Conservation (phyloP, 202 grass and related monocot genomes). For the Brachypodium distachyon region DNA sequence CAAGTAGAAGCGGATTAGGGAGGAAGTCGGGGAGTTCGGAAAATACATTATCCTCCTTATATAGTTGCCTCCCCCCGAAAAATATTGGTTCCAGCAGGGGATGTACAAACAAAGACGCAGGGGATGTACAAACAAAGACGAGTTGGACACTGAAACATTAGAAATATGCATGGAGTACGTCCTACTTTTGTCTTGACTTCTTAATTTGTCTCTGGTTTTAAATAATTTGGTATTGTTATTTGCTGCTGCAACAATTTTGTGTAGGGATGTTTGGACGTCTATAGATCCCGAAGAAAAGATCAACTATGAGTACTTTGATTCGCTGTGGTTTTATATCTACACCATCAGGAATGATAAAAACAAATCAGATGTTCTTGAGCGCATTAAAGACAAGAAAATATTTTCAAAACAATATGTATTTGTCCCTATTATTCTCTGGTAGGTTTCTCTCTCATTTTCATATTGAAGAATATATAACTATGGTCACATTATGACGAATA, state of each 20-base stretch:
- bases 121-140: slow-evolving; percentile 31
- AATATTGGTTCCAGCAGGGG: slow-evolving; percentile 17
- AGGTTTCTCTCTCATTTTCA: slow-evolving; percentile 6
- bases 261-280: slow-evolving; percentile 58
- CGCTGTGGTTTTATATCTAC: slow-evolving; percentile 83
- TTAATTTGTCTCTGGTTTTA: neutral
- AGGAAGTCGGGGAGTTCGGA: neutral
- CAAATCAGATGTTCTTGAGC: slow-evolving; percentile 57
- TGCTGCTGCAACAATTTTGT: slow-evolving; percentile 8
- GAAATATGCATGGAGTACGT: slow-evolving; percentile 78
- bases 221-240: neutral
- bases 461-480: too few relatives aligned
- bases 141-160: slow-evolving; percentile 59
- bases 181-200: neutral
- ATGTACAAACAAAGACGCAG: slow-evolving; percentile 20
- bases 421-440: slow-evolving; percentile 78
- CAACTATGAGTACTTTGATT: slow-evolving; percentile 69
- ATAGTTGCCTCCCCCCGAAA: slow-evolving; percentile 7
- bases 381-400: slow-evolving; percentile 68
- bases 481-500: slow-evolving; percentile 8
- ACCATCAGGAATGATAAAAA: slow-evolving; percentile 20
- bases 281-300: slow-evolving; percentile 62
- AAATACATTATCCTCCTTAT: slow-evolving; percentile 6
- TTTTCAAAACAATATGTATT: slow-evolving; percentile 78
- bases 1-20: slow-evolving; percentile 4